Conservation (phyloP, 306 rosid genomes). For the Abrus precatorius region DNA sequence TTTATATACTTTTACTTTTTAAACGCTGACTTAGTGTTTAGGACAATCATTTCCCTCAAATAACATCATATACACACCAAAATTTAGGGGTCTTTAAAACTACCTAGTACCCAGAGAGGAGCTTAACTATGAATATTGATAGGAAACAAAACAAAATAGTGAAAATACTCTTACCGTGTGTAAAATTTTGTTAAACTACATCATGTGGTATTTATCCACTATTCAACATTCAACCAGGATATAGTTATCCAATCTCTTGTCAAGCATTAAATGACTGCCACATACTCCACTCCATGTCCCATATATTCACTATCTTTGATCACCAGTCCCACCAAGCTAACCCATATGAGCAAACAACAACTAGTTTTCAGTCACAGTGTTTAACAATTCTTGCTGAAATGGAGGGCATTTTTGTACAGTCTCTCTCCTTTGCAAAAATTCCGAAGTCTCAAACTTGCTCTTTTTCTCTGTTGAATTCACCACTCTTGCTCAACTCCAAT, state of each 20-base stretch:
- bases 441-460: constrained; percentile 50
- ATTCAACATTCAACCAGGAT: constrained; percentile 12
- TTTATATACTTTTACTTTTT: too few species aligned
- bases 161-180: too few species aligned
- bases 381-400: constrained; percentile 42
- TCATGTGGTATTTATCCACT: too few species aligned
- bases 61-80: too few species aligned
- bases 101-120: too few species aligned
- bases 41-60: too few species aligned
- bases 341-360: constrained; percentile 11
- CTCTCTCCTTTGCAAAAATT: constrained; percentile 55
- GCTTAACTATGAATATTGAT: too few species aligned
- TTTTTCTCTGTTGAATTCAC: constrained; percentile 41
- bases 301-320: constrained; percentile 6
- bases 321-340: not conserved
- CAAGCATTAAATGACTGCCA: constrained; percentile 70
- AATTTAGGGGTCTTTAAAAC: too few species aligned
- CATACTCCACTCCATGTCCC: constrained; percentile 45
- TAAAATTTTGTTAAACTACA: too few species aligned
- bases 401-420: constrained; percentile 57
- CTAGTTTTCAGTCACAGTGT: not conserved
- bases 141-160: too few species aligned
- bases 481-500: constrained; percentile 45
- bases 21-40: too few species aligned
- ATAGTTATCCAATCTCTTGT: constrained; percentile 58